phyloP scores from a whole-genome alignment of 1,139 yeast genomes.

The Taphrina communis region DNA sequence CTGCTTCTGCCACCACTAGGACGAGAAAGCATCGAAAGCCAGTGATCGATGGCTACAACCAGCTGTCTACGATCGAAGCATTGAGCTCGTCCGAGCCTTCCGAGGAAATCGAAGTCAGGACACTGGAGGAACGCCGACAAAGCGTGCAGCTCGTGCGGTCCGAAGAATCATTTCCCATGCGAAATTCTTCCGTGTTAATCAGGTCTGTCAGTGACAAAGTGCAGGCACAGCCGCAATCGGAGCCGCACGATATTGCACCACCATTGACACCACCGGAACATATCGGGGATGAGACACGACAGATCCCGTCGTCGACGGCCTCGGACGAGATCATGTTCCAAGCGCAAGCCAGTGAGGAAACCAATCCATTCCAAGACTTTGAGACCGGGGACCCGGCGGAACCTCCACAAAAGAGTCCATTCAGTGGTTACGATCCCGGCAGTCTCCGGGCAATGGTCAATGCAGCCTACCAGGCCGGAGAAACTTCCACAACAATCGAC shows the following conservation, averaged over 20 bases:
- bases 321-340: background rate
- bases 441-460: background rate
- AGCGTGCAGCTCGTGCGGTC: conserved; percentile 8
- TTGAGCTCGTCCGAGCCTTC: conserved; percentile 4
- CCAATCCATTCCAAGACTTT: conserved; percentile 1
- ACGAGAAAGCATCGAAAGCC: background rate
- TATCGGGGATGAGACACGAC: background rate
- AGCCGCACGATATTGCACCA: background rate
- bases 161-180: conserved; percentile 7
- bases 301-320: background rate
- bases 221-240: background rate
- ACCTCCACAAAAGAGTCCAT: background rate
- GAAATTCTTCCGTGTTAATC: background rate
- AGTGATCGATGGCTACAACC: background rate
- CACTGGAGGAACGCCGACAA: background rate
- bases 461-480: background rate
- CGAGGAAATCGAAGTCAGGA: background rate
- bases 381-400: background rate
- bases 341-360: background rate
- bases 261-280: background rate
- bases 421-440: background rate
- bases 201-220: background rate
- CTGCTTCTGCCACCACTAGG: background rate
- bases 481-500: background rate
- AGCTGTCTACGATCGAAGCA: conserved; percentile 1